Evolutionary conservation across 73 alveolate species (phyloP).

Genomic region (Tetrahymena thermophila): DNA sequence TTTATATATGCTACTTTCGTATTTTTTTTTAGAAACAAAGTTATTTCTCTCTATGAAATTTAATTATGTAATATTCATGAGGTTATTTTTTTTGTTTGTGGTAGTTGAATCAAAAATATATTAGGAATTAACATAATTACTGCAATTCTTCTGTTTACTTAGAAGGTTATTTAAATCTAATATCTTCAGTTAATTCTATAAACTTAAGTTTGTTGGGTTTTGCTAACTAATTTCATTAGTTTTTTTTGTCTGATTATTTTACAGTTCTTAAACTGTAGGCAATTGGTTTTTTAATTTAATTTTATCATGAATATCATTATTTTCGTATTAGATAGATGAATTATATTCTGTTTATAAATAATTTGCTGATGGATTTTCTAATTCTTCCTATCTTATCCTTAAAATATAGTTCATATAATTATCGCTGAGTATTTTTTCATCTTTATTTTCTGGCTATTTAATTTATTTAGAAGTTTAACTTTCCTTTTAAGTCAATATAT

Average conservation of each 20-base stretch:
- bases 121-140: neutral
- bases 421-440: neutral
- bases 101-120: neutral
- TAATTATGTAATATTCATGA: neutral
- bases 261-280: neutral
- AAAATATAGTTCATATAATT: neutral
- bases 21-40: neutral
- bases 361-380: neutral
- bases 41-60: neutral
- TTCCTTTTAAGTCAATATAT: neutral
- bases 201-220: neutral
- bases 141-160: neutral
- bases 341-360: neutral
- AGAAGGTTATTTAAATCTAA: neutral
- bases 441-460: neutral
- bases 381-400: neutral
- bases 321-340: neutral
- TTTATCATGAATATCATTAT: neutral
- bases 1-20: neutral
- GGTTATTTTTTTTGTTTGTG: neutral
- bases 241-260: neutral
- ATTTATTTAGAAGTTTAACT: neutral
- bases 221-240: neutral
- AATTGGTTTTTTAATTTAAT: neutral
- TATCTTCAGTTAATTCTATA: neutral